Conservation (phyloP, 1,139 yeast genomes). For the Magnusiomyces starmeri region DNA sequence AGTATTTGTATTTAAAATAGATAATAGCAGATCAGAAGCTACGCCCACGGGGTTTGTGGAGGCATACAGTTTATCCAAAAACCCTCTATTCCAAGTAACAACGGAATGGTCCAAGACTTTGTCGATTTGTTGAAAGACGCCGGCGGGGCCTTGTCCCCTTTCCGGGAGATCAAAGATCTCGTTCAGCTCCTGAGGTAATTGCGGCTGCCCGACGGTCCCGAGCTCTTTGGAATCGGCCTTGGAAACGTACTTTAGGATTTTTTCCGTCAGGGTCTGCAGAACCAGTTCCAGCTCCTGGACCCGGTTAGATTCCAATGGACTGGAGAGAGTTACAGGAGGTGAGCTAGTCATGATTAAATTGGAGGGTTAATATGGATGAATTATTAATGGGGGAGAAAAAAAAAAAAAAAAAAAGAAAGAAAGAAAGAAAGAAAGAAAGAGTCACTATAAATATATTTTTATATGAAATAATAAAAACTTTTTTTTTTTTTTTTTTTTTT, state of each 20-base stretch:
- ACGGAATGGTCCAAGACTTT: conserved; percentile 60
- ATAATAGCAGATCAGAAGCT: conserved; percentile 60
- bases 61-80: conserved; percentile 77
- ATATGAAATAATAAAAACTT: neutral
- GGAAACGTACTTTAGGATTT: conserved; percentile 37
- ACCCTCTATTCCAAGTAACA: conserved; percentile 84
- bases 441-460: neutral
- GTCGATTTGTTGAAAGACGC: conserved; percentile 47
- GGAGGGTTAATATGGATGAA: too few species aligned
- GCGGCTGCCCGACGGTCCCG: conserved; percentile 35
- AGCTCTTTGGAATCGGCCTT: conserved; percentile 34
- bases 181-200: conserved; percentile 35
- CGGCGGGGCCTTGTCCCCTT: conserved; percentile 36
- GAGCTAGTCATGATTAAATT: too few species aligned
- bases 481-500: too few species aligned
- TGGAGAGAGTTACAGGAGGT: too few species aligned
- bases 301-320: conserved; percentile 33
- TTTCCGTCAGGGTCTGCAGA: conserved; percentile 35
- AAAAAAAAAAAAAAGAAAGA: too few species aligned
- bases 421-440: neutral
- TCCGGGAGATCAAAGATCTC: conserved; percentile 29
- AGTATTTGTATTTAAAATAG: conserved; percentile 71
- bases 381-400: too few species aligned
- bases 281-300: conserved; percentile 41
- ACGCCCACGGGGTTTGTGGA: conserved; percentile 81